Evolutionary conservation across 495 filamentous ascomycete genomes (phyloP).

Genomic region (Acidomyces sp.): DNA sequence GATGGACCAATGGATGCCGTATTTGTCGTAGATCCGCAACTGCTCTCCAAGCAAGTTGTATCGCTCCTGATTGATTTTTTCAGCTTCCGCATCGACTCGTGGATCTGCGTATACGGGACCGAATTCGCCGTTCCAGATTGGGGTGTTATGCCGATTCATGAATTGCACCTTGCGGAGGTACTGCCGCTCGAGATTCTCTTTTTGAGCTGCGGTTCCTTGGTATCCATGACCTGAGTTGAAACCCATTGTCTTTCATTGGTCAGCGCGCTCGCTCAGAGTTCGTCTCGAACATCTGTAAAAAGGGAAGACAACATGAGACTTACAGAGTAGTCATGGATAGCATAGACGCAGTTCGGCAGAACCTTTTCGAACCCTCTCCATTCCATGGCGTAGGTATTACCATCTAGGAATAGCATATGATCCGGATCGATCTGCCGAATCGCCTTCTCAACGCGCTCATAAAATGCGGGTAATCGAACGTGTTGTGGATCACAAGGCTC

Average conservation of each 20-base stretch:
- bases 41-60: constrained; percentile 43
- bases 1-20: constrained; percentile 46
- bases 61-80: constrained; percentile 37
- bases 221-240: too few species aligned
- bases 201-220: too few species aligned
- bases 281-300: too few species aligned
- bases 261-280: too few species aligned
- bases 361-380: constrained; percentile 34
- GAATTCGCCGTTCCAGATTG: too few species aligned
- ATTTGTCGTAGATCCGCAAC: constrained; percentile 42
- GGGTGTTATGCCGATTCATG: too few species aligned
- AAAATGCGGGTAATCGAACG: constrained; percentile 41
- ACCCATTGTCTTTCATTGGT: too few species aligned
- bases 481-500: constrained; percentile 50
- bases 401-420: constrained; percentile 54
- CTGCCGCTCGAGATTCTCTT: too few species aligned
- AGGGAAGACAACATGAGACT: constrained; percentile 35
- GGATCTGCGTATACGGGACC: constrained; percentile 38
- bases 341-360: constrained; percentile 41
- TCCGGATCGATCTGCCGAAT: constrained; percentile 46
- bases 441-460: constrained; percentile 42
- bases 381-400: constrained; percentile 52
- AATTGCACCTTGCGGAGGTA: too few species aligned
- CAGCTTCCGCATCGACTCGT: constrained; percentile 28
- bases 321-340: constrained; percentile 53